Evolutionary conservation across 1,284 basidiomycete genomes (phyloP), one percentile per base, ranked within the genome.

Genomic region (Quambalaria eucalypti): DNA sequence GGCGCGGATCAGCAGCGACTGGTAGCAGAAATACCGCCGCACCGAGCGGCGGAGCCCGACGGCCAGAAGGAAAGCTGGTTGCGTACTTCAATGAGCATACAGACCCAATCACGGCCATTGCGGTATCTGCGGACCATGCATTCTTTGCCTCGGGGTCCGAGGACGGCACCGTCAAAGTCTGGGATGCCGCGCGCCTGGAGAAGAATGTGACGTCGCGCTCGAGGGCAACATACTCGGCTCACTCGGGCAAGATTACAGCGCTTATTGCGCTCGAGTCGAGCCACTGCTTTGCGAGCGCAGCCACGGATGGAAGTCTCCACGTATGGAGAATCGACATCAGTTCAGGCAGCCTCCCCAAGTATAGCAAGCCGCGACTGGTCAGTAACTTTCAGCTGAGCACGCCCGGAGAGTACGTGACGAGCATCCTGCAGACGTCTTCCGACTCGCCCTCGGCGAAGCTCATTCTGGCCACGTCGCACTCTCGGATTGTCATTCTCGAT

Each of bases 131-230:
- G 0, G 95, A 98, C 72, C 90, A 95, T 62, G 78, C 85, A 62
- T 99, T 96, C 80, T 97, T 98, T 67, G 86, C 90, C 1, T 87
- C 91, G 0, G 83, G 85, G 0, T 92, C 90, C 1, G 84, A 87
- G 61, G 90, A 95, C 70, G 85, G 85, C 62, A 86, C 84, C 0
- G 82, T 92, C 59, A 87, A 88, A 71, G 80, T 89, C 5, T 90
- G 87, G 88, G 88, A 90, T 68, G 83, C 86, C 0, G 83, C 85
- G 5, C 80, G 86, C 8, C 76, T 90, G 33, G 88, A 89, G 67
- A 82, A 87, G 59, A 88, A 86, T 65, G 86, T 82, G 1, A 78
- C 81, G 5, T 76, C 76, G 40, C 71, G 68, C 31, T 77, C 78
- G 12, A 54, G 78, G 26, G 74, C 74, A 16, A 77, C 76, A 2